Evolutionary conservation across 306 rosid species (phyloP).

Genomic region (Cucurbita argyrosperma): DNA sequence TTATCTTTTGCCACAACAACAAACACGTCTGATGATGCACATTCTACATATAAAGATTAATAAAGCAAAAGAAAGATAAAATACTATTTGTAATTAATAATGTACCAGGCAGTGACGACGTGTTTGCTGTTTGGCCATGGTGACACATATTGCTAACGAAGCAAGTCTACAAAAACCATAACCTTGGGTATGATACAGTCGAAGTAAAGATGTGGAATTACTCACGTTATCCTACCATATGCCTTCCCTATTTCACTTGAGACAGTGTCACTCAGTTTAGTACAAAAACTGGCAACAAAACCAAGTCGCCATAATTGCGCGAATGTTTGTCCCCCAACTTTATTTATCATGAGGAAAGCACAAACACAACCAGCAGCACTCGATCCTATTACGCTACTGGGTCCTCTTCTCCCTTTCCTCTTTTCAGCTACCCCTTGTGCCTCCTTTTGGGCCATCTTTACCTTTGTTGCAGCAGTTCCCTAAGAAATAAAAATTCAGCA

Average conservation of each 20-base stretch:
- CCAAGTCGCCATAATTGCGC: conserved; percentile 72
- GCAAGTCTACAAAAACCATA: background rate
- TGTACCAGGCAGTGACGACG: background rate
- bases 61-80: background rate
- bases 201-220: background rate
- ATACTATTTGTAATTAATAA: too few species aligned
- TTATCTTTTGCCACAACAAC: background rate
- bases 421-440: conserved; percentile 93
- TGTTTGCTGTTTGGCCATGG: background rate
- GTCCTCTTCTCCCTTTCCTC: conserved; percentile 94
- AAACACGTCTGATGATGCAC: background rate
- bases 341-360: conserved; percentile 54
- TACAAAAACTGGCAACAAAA: conserved; percentile 89
- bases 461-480: conserved; percentile 94
- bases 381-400: conserved; percentile 87
- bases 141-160: background rate
- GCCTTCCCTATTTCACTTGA: conserved; percentile 99
- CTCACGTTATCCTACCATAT: conserved; percentile 85
- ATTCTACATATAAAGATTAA: background rate
- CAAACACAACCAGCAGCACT: conserved; percentile 93
- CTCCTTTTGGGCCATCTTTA: conserved; percentile 80
- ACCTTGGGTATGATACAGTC: background rate
- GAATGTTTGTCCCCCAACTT: conserved; percentile 56
- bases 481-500: conserved; percentile 7
- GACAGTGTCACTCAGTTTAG: conserved; percentile 91